These are phyloP conservation scores for Neurospora sp. DNA, from an alignment of 495 filamentous ascomycete genomes.

Conservation along the genomic window DNA sequence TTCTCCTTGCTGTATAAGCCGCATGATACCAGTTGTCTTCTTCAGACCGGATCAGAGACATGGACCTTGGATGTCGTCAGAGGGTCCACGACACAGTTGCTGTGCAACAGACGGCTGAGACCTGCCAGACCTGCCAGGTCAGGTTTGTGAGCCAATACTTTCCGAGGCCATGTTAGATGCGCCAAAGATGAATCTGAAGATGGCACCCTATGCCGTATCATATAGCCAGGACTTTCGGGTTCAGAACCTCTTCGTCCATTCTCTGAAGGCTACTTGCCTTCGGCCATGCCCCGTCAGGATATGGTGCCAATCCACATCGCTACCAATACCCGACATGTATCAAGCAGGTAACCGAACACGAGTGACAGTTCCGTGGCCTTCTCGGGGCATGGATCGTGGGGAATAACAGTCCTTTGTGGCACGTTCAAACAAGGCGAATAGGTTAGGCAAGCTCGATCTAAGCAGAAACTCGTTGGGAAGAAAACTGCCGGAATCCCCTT, in stretches of 20 bases:
- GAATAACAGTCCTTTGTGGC: not conserved
- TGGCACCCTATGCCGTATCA: not conserved
- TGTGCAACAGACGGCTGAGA: not conserved
- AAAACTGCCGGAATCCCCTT: not conserved
- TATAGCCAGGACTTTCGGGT: not conserved
- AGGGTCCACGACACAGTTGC: not conserved
- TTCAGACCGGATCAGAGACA: not conserved
- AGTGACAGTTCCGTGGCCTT: not conserved
- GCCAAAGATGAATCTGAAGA: not conserved
- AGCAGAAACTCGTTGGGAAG: not conserved
- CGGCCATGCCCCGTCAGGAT: not conserved
- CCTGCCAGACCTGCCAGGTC: not conserved
- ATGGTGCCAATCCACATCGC: not conserved
- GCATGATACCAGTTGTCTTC: not conserved
- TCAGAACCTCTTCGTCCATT: not conserved
- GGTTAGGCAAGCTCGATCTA: not conserved
- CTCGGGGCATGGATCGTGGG: not conserved
- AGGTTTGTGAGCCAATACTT: not conserved
- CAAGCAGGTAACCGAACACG: not conserved
- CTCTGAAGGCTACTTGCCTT: not conserved
- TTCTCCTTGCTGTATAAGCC: not conserved
- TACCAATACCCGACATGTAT: not conserved
- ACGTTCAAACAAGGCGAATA: not conserved
- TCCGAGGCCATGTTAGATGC: not conserved
- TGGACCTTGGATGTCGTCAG: not conserved